Evolutionary conservation across 2,329 filamentous ascomycete species (phyloP), one percentile per base, ranked within the genome.

Genomic region (Pseudogymnoascus sp.): DNA sequence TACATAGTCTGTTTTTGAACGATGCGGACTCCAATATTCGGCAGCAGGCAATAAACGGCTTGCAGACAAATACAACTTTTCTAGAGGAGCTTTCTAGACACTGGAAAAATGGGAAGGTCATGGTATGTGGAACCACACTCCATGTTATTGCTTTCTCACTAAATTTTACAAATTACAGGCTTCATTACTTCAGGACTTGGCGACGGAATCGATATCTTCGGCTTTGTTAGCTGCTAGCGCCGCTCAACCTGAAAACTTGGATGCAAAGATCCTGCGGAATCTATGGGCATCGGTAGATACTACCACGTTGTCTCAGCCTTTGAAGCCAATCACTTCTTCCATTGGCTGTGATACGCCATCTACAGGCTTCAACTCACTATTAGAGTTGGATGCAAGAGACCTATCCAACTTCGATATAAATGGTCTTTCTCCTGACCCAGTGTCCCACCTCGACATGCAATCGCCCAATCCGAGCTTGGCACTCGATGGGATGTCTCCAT

Each of bases 61-160:
- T 62, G 28, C n/a, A 59, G 19, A 13, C 44, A 15, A 44, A 57
- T 23, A 64, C 17, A 26, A 19, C 19, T 40, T 64, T 62, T 31
- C 60, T 64, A 17, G 42, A 62, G 42, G 21, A 35, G 17, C 33
- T 53, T n/a, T 33, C 60, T 17, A 28, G 36, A 11, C 21, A 53
- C 9, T 64, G 63, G 63, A 64, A 64, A 44, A 61, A 61, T 50
- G 63, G 60, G 17, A 36, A 57, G 28, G n/a, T 23, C 13, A 64
- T 64, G 63, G 63, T 64, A 38, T 36, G 63, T 36, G 9, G 57
- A 8, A 42, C 28, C 33, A 21, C 35, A 26, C 42, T 19, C 13
- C 31, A 23, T 23, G 23, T 11, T 38, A 11, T 23, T 21, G 36
- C 19, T n/a, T 13, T 38, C 40, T 36, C 13, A 36, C 35, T n/a